phyloP scores from a whole-genome alignment of 345 rosid genomes.

The Eutrema heterophyllum region DNA sequence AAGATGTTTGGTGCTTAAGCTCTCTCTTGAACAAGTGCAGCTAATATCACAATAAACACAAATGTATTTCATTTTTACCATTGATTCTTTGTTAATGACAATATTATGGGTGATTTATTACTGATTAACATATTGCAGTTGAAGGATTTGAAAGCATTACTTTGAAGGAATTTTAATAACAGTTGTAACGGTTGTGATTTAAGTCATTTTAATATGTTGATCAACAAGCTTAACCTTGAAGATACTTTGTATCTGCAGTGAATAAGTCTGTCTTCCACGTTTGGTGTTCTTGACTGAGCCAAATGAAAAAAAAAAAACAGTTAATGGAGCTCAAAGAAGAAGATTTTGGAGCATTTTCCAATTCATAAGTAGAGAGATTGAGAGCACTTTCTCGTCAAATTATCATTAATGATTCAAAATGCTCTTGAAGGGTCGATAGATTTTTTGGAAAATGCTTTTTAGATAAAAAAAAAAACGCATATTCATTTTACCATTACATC shows the following conservation, averaged over 20 bases:
- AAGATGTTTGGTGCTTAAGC: slow-evolving; percentile 40
- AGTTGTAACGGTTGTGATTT: background rate
- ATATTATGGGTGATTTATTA: background rate
- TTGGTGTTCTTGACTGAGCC: too few relatives aligned
- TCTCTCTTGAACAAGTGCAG: background rate
- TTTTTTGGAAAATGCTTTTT: too few relatives aligned
- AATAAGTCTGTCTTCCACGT: too few relatives aligned
- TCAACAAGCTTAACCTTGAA: background rate
- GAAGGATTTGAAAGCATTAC: background rate
- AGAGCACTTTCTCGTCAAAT: background rate
- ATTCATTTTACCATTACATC: background rate
- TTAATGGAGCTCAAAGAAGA: too few relatives aligned
- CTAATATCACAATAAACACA: background rate
- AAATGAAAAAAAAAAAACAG: too few relatives aligned
- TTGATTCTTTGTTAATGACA: background rate
- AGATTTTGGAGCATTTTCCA: background rate
- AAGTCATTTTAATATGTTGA: background rate
- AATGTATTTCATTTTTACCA: background rate
- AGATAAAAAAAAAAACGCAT: background rate
- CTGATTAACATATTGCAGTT: background rate
- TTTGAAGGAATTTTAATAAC: too few relatives aligned
- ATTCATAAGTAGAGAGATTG: background rate
- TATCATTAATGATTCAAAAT: background rate
- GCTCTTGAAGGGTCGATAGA: too few relatives aligned
- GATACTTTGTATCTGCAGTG: too few relatives aligned